phyloP scores from a whole-genome alignment of 805 yeast species.

The Wickerhamomyces ciferrii region DNA sequence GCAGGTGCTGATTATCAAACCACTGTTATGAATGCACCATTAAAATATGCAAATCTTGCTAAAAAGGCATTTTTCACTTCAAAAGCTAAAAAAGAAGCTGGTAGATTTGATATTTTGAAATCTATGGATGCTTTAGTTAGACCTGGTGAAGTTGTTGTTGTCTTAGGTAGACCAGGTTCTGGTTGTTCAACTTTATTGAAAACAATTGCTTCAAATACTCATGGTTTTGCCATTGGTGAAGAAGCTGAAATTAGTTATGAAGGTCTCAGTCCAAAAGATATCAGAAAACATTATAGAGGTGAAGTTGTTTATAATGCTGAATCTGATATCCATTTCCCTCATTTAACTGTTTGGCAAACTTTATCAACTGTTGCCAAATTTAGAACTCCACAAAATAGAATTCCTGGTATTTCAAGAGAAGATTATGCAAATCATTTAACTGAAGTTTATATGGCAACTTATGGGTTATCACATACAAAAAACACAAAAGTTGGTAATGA shows the following conservation, averaged over 20 bases:
- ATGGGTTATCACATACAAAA: conserved; percentile 44
- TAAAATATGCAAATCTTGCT: conserved; percentile 15
- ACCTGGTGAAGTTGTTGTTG: conserved; percentile 66
- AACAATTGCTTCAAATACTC: conserved; percentile 52
- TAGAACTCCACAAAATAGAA: conserved; percentile 58
- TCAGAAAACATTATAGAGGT: conserved; percentile 51
- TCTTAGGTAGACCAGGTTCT: conserved; percentile 74
- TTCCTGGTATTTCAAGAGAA: conserved; percentile 54
- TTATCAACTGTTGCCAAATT: conserved; percentile 56
- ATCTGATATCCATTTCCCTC: conserved; percentile 63
- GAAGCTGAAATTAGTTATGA: conserved; percentile 45
- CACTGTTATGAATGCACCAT: conserved; percentile 43
- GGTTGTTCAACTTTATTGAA: conserved; percentile 69
- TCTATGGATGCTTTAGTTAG: conserved; percentile 59
- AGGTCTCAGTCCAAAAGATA: conserved; percentile 49
- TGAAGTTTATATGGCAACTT: conserved; percentile 44
- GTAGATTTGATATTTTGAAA: conserved; percentile 42
- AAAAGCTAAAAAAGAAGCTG: conserved; percentile 18
- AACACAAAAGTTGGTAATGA: conserved; percentile 62
- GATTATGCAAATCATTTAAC: conserved; percentile 49
- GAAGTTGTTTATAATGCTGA: conserved; percentile 71
- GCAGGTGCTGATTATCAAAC: conserved; percentile 62
- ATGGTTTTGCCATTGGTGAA: conserved; percentile 47
- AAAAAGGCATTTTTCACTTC: conserved; percentile 13
- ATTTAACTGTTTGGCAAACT: conserved; percentile 62